Conservation (phyloP, 345 rosid species). For the Geranium rotundifolium region DNA sequence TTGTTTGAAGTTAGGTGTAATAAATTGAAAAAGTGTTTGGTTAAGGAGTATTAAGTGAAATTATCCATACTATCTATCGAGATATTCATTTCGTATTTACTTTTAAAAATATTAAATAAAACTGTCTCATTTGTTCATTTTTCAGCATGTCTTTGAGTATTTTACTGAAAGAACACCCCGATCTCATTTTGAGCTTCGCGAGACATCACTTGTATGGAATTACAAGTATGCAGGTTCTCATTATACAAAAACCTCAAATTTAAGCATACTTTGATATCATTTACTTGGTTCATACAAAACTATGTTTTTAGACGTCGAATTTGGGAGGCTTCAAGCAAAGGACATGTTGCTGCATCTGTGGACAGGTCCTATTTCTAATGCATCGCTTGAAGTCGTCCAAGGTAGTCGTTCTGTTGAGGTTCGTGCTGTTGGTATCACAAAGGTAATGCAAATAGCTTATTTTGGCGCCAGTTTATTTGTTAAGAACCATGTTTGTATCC, state of each 20-base stretch:
- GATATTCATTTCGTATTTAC: too few relatives aligned
- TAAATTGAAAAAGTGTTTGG: too few relatives aligned
- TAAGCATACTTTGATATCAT: neutral
- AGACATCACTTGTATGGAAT: slow-evolving; percentile 95
- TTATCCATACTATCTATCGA: too few relatives aligned
- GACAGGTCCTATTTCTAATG: slow-evolving; percentile 99
- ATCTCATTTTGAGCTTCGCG: slow-evolving; percentile 79
- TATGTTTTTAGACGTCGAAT: slow-evolving; percentile 56
- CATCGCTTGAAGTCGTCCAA: slow-evolving; percentile 98
- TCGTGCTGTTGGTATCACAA: slow-evolving; percentile 95
- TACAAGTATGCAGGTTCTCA: slow-evolving; percentile 90
- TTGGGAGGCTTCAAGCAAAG: slow-evolving; percentile 95
- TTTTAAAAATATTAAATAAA: neutral
- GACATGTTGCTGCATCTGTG: slow-evolving; percentile 99
- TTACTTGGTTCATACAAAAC: neutral
- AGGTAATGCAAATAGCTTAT: slow-evolving; percentile 32
- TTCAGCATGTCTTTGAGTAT: slow-evolving; percentile 95
- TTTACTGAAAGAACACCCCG: slow-evolving; percentile 94
- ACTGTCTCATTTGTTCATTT: slow-evolving; percentile 17
- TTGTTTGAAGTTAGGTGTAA: too few relatives aligned
- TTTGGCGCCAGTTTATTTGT: neutral
- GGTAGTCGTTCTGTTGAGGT: slow-evolving; percentile 97
- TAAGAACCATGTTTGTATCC: slow-evolving; percentile 1
- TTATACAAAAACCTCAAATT: neutral
- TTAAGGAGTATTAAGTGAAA: too few relatives aligned